These are phyloP conservation scores for Rutstroemia sp. DNA, from an alignment of 2,329 filamentous ascomycete genomes.

Conservation along the genomic window DNA sequence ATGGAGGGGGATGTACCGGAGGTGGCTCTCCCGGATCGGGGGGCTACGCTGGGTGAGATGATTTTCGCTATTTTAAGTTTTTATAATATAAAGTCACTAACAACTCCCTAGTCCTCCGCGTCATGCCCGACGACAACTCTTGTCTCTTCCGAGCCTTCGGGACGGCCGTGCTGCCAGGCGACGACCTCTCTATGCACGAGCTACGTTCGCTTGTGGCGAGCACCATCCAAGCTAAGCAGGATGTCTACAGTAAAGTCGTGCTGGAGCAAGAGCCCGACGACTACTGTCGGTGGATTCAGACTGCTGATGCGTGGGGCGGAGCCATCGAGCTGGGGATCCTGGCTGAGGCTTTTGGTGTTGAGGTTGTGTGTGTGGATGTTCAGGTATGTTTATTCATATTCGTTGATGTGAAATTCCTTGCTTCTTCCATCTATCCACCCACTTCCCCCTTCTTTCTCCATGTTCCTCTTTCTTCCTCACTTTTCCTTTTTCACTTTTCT, in stretches of 20 bases:
- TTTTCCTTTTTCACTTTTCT: no score
- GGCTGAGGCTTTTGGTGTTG: conserved; percentile 74
- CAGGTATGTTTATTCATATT: conserved; percentile 33
- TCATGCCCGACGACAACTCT: conserved; percentile 96
- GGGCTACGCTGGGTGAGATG: conserved; percentile 43
- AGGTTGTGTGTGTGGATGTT: conserved; percentile 81
- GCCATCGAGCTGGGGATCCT: conserved; percentile 84
- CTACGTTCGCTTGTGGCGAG: conserved; percentile 72
- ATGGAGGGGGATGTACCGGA: conserved; percentile 29
- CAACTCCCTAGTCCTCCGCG: conserved; percentile 57
- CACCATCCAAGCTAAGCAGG: conserved; percentile 65
- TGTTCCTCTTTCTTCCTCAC: no score
- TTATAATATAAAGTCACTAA: background rate
- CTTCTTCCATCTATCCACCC: background rate
- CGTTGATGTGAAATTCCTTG: background rate
- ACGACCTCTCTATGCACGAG: conserved; percentile 60
- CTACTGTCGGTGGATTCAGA: conserved; percentile 77
- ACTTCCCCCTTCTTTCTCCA: no score
- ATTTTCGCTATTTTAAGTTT: conserved; percentile 27
- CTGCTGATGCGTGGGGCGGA: conserved; percentile 80
- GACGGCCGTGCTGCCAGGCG: conserved; percentile 59
- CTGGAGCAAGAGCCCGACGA: conserved; percentile 62
- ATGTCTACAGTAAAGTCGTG: conserved; percentile 67
- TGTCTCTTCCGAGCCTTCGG: conserved; percentile 90
- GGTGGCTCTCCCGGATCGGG: conserved; percentile 38